Percentiles rank a stretch among this genome's conserved stretches.
Evolutionary conservation across 108 stramenopile genomes (phyloP).

Genomic region (Stephanodiscus minutulus): DNA sequence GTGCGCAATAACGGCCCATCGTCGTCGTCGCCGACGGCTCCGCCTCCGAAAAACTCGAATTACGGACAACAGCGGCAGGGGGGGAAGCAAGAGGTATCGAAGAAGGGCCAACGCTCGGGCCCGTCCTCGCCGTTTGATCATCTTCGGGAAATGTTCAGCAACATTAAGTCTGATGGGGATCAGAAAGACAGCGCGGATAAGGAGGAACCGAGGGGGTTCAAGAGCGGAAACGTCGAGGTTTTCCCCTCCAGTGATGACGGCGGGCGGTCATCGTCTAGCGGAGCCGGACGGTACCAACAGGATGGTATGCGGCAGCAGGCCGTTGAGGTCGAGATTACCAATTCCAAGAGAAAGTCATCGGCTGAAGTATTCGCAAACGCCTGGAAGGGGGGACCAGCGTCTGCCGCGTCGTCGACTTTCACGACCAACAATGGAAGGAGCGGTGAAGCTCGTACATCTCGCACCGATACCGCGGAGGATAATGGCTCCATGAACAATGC

Average conservation of each 20-base stretch:
- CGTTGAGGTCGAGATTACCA: slow-evolving; percentile 13
- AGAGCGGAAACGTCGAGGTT: slow-evolving; percentile 45
- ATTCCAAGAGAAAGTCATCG: slow-evolving; percentile 14
- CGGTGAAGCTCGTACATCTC: neutral
- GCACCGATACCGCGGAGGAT: slow-evolving; percentile 7
- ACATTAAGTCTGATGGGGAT: neutral
- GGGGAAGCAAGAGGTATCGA: neutral
- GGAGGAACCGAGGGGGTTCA: slow-evolving; percentile 16
- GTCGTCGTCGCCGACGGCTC: neutral
- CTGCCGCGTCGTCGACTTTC: neutral
- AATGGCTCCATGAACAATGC: slow-evolving; percentile 6
- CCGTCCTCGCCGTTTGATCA: slow-evolving; percentile 35
- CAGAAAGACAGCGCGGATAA: neutral
- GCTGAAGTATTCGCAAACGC: neutral
- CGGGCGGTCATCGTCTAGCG: slow-evolving; percentile 10
- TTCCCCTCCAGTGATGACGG: slow-evolving; percentile 16
- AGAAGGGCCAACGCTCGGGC: neutral
- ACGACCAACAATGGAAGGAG: neutral
- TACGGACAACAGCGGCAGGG: slow-evolving; percentile 3
- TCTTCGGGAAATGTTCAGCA: slow-evolving; percentile 38
- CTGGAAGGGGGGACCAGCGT: slow-evolving; percentile 41
- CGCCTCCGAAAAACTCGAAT: slow-evolving; percentile 11
- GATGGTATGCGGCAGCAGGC: slow-evolving; percentile 10
- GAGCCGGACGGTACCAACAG: neutral
- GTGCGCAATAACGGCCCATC: slow-evolving; percentile 13